A percentile compares a stretch with the other conserved stretches of the same genome.
These are phyloP conservation scores for Hordeum pubiflorum DNA, from an alignment of 202 grass and related monocot genomes.

Conservation along the genomic window DNA sequence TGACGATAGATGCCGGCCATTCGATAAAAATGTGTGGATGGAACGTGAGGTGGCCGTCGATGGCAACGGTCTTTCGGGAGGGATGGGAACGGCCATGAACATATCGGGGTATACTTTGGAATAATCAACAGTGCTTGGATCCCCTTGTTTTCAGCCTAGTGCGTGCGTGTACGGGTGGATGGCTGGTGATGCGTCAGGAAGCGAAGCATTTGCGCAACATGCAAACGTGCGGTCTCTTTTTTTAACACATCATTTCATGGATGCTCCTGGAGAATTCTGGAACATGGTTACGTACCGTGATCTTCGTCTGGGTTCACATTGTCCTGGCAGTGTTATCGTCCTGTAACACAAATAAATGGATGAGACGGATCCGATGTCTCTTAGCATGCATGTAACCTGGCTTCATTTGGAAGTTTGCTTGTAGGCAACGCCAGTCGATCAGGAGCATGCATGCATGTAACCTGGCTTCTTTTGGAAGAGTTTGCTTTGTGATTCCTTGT, in stretches of 20 bases:
- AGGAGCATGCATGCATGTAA: not conserved
- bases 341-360: not conserved
- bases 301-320: not conserved
- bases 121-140: conserved; percentile 17
- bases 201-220: too few species aligned
- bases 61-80: not conserved
- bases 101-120: conserved; percentile 5
- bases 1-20: not conserved
- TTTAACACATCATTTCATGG: too few species aligned
- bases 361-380: not conserved
- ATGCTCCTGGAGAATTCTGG: too few species aligned
- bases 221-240: too few species aligned
- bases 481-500: not conserved
- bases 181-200: not conserved
- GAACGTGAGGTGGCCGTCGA: not conserved
- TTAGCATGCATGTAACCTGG: too few species aligned
- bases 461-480: not conserved
- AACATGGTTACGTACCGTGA: not conserved
- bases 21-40: not conserved
- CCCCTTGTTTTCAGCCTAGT: not conserved
- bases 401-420: not conserved
- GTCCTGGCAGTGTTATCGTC: not conserved
- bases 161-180: not conserved
- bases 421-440: not conserved
- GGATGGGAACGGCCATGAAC: not conserved